phyloP scores from a whole-genome alignment of 2,329 filamentous ascomycete species.

The Scytalidium lignicola region DNA sequence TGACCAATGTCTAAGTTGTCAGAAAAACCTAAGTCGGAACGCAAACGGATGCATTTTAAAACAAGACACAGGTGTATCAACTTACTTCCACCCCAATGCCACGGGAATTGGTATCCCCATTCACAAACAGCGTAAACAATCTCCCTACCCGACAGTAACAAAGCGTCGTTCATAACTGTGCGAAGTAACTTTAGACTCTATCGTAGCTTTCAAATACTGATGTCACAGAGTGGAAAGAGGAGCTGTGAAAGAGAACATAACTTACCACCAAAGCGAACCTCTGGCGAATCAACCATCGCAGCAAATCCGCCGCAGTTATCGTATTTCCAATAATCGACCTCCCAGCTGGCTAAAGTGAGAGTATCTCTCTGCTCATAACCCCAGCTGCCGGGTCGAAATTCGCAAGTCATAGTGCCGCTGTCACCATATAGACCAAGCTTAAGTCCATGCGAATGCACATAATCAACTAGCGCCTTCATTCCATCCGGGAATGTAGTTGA shows the following conservation, averaged over 20 bases:
- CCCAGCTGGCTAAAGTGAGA: slow-evolving; percentile 41
- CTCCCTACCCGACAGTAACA: slow-evolving; percentile 7
- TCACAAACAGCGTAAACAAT: slow-evolving; percentile 14
- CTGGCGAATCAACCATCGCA: slow-evolving; percentile 9
- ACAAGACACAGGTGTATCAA: too few relatives aligned
- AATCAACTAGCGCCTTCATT: slow-evolving; percentile 28
- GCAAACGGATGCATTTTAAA: too few relatives aligned
- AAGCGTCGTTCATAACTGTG: slow-evolving; percentile 6
- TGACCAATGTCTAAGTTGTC: slow-evolving; percentile 11
- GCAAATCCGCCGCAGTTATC: slow-evolving; percentile 33
- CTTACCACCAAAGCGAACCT: slow-evolving; percentile 3
- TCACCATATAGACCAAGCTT: slow-evolving; percentile 31
- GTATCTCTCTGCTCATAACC: slow-evolving; percentile 46
- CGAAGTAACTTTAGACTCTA: too few relatives aligned
- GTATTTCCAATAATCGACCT: slow-evolving; percentile 43
- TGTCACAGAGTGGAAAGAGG: too few relatives aligned
- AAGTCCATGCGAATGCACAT: slow-evolving; percentile 11
- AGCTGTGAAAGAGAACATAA: too few relatives aligned
- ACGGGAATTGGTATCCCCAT: slow-evolving; percentile 15
- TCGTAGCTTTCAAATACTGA: too few relatives aligned
- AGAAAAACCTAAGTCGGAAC: neutral
- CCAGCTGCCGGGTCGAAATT: slow-evolving; percentile 33
- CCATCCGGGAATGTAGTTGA: slow-evolving; percentile 37
- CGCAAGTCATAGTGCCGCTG: slow-evolving; percentile 32
- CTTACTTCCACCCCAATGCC: slow-evolving; percentile 9